These are phyloP conservation scores for Carnegiea gigantea DNA, from an alignment of 179 eudicot species.

Conservation along the genomic window DNA sequence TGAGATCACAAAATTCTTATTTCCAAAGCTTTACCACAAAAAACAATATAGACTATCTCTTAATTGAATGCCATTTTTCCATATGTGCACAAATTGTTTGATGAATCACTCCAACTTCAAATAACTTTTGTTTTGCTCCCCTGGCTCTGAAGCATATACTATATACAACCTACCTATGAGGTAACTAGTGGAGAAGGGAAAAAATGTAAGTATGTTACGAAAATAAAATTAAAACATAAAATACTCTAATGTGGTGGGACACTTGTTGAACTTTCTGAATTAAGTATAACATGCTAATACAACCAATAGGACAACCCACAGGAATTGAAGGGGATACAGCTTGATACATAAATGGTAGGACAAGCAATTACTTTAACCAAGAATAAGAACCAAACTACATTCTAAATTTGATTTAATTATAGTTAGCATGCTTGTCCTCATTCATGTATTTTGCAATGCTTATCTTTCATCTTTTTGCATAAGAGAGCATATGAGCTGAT, in stretches of 20 bases:
- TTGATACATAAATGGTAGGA: not conserved
- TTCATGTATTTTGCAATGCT: too few species aligned
- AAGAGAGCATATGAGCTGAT: too few species aligned
- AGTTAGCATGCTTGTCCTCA: not conserved
- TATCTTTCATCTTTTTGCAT: too few species aligned
- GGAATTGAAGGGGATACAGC: too few species aligned
- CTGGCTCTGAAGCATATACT: not conserved
- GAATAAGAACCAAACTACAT: not conserved
- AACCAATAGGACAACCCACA: too few species aligned
- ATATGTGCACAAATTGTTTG: slow-evolving; percentile 7
- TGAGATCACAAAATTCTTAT: too few species aligned
- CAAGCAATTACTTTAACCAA: not conserved
- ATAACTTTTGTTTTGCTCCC: not conserved
- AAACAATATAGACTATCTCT: not conserved
- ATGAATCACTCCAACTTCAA: not conserved
- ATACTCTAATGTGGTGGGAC: not conserved
- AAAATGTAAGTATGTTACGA: too few species aligned
- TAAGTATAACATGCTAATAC: not conserved
- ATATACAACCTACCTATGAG: too few species aligned
- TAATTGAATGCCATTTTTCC: not conserved
- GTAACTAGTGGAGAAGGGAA: too few species aligned
- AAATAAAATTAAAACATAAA: too few species aligned
- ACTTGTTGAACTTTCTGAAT: not conserved
- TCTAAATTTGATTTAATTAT: not conserved
- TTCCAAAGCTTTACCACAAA: not conserved